Base-by-base conservation (phyloP, 495 filamentous ascomycete genomes). In the Choiromyces venosus region DNA sequence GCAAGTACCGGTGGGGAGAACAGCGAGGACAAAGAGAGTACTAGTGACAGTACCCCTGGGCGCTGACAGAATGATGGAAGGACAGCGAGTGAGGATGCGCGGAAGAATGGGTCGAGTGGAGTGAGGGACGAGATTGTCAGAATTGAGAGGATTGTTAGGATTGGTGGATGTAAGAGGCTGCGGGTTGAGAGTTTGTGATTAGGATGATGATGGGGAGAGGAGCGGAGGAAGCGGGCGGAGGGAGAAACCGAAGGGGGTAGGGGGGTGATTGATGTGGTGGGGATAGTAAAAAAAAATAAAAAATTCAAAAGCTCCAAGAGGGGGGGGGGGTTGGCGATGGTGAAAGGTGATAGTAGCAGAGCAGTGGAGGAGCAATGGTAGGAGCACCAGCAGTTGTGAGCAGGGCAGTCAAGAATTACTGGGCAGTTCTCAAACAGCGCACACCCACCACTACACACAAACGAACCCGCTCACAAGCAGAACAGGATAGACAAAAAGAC, bases 201-300 rank as follows among this genome's bases (percentile, higher is more conserved):
- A 33, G 52, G 52, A 33, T 61, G 52, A 12, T 61, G 12, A 61
- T 61, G 25, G 52, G 52, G 52, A 16, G 52, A 33, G 52, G n/a
- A 33, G 52, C 52, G 52, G 52, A 61, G 52, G 52, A 52, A 61
- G 52, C 52, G 52, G 52, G 52, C 52, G 16, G 52, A 61, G 46
- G 46, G 46, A 56, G 52, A 61, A 61, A 61, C 52, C 33, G 52
- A 61, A 25, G n/a, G 25, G 18, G 42, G 19, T 42, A 14, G 42
- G 42, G 18, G 42, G 42, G 18, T 61, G 46, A 25, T 61, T 4
- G 52, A 61, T 29, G 25, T 56, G 46, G 46, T 29, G 52, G 52
- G 52, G 52, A 61, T 61, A 33, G 52, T 2, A 10, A 61, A 25
- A 10, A 61, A 25, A 33, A 61, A 33, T 61, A 61, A 16, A 61